These are phyloP conservation scores for Hanseniaspora hatyaiensis DNA, from an alignment of 805 yeast genomes.

Conservation along the genomic window DNA sequence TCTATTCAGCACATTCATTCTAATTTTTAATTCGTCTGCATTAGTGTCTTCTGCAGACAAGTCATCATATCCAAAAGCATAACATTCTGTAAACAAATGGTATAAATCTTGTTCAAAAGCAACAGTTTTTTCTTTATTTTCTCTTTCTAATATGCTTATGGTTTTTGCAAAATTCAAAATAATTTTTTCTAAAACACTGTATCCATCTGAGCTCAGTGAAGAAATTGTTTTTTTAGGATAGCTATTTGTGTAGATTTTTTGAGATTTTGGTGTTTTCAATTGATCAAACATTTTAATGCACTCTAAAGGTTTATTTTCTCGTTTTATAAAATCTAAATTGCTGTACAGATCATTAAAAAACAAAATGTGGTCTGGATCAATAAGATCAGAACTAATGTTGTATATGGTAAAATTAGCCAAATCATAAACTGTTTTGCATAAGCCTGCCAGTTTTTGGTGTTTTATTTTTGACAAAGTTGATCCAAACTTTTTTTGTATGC, in stretches of 20 bases:
- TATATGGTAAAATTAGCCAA: neutral
- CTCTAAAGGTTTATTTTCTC: no score
- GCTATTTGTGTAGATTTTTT: neutral
- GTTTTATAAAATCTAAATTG: no score
- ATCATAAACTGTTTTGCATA: neutral
- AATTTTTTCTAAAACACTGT: neutral
- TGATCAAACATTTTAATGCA: neutral
- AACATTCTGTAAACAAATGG: neutral
- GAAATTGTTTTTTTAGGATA: slow-evolving; percentile 8
- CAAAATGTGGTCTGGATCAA: neutral
- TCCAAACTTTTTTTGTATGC: no score
- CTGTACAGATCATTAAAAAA: neutral
- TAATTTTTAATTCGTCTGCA: neutral
- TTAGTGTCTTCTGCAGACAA: neutral
- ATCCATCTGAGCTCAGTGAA: neutral
- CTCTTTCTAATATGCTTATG: neutral
- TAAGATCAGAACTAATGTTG: neutral
- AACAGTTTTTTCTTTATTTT: neutral
- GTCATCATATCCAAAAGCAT: neutral
- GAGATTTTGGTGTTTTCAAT: neutral
- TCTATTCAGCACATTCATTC: slow-evolving; percentile 2
- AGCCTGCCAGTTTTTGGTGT: neutral
- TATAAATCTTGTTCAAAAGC: neutral
- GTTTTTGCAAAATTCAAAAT: neutral
- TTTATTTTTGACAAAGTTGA: neutral